Evolutionary conservation across 2,329 filamentous ascomycete species (phyloP).

Genomic region (Ophiosphaerella herpotricha): DNA sequence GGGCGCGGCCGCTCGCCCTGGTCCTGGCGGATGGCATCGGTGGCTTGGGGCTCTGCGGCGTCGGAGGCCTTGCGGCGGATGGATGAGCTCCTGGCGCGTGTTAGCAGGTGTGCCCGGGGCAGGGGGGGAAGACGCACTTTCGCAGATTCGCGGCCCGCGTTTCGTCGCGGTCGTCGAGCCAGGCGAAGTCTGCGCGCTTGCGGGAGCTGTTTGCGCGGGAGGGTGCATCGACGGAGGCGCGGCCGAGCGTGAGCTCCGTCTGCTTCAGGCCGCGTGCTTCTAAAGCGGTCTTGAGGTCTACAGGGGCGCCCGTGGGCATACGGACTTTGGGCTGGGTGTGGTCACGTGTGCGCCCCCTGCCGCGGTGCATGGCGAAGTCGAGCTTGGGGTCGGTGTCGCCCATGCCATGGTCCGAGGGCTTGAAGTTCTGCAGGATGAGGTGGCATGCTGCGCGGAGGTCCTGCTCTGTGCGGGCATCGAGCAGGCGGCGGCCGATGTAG

Average conservation of each 20-base stretch:
- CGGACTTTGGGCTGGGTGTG: slow-evolving; percentile 29
- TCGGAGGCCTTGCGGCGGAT: slow-evolving; percentile 43
- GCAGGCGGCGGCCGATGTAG: slow-evolving; percentile 50
- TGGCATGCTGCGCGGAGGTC: slow-evolving; percentile 54
- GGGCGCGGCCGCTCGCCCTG: slow-evolving; percentile 45
- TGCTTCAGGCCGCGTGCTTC: slow-evolving; percentile 28
- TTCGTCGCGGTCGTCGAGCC: slow-evolving; percentile 26
- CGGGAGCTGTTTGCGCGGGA: slow-evolving; percentile 40
- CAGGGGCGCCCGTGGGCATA: slow-evolving; percentile 35
- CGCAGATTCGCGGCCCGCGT: slow-evolving; percentile 28
- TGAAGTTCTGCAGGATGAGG: slow-evolving; percentile 49
- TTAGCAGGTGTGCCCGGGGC: slow-evolving; percentile 50
- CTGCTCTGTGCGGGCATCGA: slow-evolving; percentile 49
- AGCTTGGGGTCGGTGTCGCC: slow-evolving; percentile 43
- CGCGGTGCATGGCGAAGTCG: slow-evolving; percentile 36
- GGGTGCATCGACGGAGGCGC: slow-evolving; percentile 13
- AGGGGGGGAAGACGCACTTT: slow-evolving; percentile 39
- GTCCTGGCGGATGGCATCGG: slow-evolving; percentile 52
- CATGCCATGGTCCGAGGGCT: slow-evolving; percentile 46
- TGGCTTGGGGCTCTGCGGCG: slow-evolving; percentile 46
- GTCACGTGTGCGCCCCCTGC: slow-evolving; percentile 1
- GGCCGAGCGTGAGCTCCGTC: slow-evolving; percentile 15
- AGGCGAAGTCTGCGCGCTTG: slow-evolving; percentile 34
- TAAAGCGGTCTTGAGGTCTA: slow-evolving; percentile 33
- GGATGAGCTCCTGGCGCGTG: slow-evolving; percentile 15